A percentile compares a stretch with the other conserved stretches of the same genome.
Conservation (phyloP, 495 filamentous ascomycete genomes). For the Lasiosphaeria hispida region DNA sequence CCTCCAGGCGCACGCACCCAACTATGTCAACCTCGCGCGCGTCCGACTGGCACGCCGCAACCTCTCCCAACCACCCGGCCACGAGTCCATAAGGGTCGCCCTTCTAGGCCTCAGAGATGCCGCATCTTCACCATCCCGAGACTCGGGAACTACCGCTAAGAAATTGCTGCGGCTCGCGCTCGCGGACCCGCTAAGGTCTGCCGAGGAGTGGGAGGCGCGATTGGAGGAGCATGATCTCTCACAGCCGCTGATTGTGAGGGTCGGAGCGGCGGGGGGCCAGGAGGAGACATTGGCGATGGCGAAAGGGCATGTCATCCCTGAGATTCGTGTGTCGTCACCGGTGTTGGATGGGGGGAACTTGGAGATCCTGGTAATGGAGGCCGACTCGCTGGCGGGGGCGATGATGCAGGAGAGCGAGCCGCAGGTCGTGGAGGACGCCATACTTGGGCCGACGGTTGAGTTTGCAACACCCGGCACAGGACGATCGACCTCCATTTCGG, state of each 20-base stretch:
- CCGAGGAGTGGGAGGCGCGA: conserved; percentile 68
- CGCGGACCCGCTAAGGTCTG: conserved; percentile 68
- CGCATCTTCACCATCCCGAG: conserved; percentile 7
- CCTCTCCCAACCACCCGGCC: conserved; percentile 59
- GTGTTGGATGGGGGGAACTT: conserved; percentile 65
- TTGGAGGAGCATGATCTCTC: conserved; percentile 49
- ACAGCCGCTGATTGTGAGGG: conserved; percentile 47
- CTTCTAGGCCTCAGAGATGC: conserved; percentile 45
- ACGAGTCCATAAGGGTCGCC: conserved; percentile 69
- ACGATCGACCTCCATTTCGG: conserved; percentile 61
- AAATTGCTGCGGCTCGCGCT: conserved; percentile 69
- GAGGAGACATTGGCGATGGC: conserved; percentile 23
- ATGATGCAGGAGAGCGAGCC: conserved; percentile 23
- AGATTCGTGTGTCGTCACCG: conserved; percentile 61
- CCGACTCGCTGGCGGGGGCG: conserved; percentile 36
- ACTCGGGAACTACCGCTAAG: conserved; percentile 40
- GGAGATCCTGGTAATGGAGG: conserved; percentile 72
- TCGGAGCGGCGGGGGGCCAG: conserved; percentile 27
- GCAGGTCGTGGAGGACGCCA: conserved; percentile 47
- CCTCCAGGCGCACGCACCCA: conserved; percentile 59
- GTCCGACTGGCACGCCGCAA: conserved; percentile 78
- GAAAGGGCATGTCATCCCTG: conserved; percentile 39
- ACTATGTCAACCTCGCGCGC: conserved; percentile 70
- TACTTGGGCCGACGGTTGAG: conserved; percentile 72
- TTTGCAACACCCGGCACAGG: conserved; percentile 60